Evolutionary conservation across 495 filamentous ascomycete genomes (phyloP), one percentile per base, ranked within the genome.

Genomic region (Aspergillus funiculosus): DNA sequence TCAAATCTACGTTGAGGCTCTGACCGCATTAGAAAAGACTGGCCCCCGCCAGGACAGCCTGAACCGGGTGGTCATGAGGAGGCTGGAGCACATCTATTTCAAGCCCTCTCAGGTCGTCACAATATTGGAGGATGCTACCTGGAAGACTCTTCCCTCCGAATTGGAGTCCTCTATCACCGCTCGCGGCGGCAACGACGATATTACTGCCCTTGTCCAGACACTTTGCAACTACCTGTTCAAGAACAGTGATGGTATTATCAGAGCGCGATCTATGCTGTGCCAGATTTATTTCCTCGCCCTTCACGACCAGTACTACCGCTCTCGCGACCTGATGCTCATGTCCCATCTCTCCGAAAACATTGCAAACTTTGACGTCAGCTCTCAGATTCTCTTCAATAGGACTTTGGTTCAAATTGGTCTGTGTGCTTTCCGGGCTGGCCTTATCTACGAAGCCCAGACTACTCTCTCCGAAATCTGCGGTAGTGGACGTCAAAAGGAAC

Each of bases 241-340:
- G 56, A 75, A 95, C 74, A 91, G 89, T 64, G 89, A 94, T 52
- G 89, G 90, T 56, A 95, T 97, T 56, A 86, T 95, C 62, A 83
- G 91, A 37, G 94, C 94, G 46, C 85, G 94, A 46, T 90, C 92
- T 13, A 96, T 97, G 88, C 78, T 98, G 38, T 95, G 87, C 74
- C 89, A 97, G 68, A 90, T 97, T 46, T 98, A 97, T 73, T 95
- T 92, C 82, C 79, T 95, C 40, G 92, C 92, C 25, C 77, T 97
- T 34, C 92, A 98, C 64, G 90, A 97, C 64, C 81, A 95, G 46
- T 97, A 96, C 75, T 97, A 94, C 77, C 85, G 84, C 58, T 86
- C 92, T 58, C 88, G 94, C 55, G 92, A 99, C 65, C 87, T 97
- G 82, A 91, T 97, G 85, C 80, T 99, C 60, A 97, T 97, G 85